Evolutionary conservation across 2,329 filamentous ascomycete species (phyloP).

Genomic region (Xylaria sp.): DNA sequence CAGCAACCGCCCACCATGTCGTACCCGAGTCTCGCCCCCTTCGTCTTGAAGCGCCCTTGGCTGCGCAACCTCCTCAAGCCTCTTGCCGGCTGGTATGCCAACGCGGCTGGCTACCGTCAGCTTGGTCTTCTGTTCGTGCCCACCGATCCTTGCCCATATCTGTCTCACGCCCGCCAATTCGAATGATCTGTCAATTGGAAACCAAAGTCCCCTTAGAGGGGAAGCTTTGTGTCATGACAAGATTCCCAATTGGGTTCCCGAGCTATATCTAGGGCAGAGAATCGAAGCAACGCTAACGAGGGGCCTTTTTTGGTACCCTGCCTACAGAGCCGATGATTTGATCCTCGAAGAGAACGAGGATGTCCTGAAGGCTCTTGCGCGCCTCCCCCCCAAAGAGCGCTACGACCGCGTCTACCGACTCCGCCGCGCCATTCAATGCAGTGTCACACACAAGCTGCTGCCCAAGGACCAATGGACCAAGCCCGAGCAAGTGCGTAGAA

Average conservation of each 20-base stretch:
- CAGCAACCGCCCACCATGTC: conserved; percentile 60
- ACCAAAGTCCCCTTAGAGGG: neutral
- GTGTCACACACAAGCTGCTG: conserved; percentile 71
- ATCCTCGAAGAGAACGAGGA: conserved; percentile 91
- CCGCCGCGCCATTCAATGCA: conserved; percentile 89
- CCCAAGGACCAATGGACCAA: conserved; percentile 72
- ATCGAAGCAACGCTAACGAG: conserved; percentile 29
- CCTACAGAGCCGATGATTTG: conserved; percentile 88
- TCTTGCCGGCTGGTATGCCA: conserved; percentile 86
- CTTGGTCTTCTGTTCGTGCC: conserved; percentile 82
- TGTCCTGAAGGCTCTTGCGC: conserved; percentile 88
- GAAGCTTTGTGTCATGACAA: neutral
- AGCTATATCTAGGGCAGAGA: neutral
- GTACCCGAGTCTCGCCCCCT: conserved; percentile 77
- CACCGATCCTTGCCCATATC: conserved; percentile 7
- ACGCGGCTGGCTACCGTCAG: conserved; percentile 91
- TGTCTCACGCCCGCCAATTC: neutral
- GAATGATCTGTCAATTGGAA: neutral
- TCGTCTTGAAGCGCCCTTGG: conserved; percentile 86
- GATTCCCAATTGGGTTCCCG: conserved; percentile 13
- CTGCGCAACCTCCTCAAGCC: conserved; percentile 82
- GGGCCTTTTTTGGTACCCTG: neutral
- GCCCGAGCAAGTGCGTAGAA: conserved; percentile 59
- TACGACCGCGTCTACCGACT: conserved; percentile 99
- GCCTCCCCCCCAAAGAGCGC: conserved; percentile 86